phyloP scores from a whole-genome alignment of 2,329 filamentous ascomycete species.

The Cryphonectria naterciae region DNA sequence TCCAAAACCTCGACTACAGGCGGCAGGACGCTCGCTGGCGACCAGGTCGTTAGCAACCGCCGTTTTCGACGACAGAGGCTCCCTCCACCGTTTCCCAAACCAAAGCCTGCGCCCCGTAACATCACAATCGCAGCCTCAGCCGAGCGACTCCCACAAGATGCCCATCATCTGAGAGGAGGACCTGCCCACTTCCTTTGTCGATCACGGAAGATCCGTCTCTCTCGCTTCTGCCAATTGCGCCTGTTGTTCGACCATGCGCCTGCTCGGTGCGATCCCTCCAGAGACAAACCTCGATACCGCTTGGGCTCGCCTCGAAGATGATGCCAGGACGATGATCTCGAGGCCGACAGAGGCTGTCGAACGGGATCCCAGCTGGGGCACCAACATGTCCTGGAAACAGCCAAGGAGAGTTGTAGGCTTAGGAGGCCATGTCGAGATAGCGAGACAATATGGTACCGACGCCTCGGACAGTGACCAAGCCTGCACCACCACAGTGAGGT shows the following conservation, averaged over 20 bases:
- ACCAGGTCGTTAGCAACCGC: neutral
- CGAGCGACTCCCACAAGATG: slow-evolving; percentile 29
- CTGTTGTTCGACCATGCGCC: slow-evolving; percentile 26
- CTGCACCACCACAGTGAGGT: slow-evolving; percentile 7
- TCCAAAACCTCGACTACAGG: neutral
- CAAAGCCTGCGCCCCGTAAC: neutral
- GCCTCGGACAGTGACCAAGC: neutral
- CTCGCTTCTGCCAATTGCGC: slow-evolving; percentile 18
- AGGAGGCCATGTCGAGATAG: neutral
- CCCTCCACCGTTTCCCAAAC: neutral
- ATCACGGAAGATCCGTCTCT: slow-evolving; percentile 12
- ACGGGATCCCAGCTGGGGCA: slow-evolving; percentile 9
- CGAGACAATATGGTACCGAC: neutral
- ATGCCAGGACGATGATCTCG: slow-evolving; percentile 13
- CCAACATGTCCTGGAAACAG: slow-evolving; percentile 3
- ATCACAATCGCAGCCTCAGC: slow-evolving; percentile 11
- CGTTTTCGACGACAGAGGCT: neutral
- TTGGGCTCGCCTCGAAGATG: slow-evolving; percentile 22
- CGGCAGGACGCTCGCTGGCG: neutral
- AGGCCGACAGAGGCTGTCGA: slow-evolving; percentile 9
- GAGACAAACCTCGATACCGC: slow-evolving; percentile 22
- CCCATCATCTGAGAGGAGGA: slow-evolving; percentile 24
- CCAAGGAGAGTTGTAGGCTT: neutral
- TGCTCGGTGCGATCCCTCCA: slow-evolving; percentile 21
- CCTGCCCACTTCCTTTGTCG: slow-evolving; percentile 20